Conservation (phyloP, 208 protist genomes). For the Strigomonas galati region DNA sequence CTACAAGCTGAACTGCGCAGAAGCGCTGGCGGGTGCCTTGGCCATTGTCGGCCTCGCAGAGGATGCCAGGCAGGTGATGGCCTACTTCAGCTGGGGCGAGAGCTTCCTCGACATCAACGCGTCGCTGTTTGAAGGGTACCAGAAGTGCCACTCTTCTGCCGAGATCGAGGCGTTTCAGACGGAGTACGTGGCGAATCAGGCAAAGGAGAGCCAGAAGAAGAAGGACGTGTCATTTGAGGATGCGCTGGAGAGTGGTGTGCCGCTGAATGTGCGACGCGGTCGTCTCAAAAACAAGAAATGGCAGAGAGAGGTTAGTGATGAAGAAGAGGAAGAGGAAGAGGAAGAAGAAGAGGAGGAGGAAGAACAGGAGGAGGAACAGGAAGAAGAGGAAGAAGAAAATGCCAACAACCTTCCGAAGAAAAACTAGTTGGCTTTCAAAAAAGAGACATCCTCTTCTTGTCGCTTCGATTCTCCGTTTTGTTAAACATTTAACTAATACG, state of each 20-base stretch:
- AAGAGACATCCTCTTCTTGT: background rate
- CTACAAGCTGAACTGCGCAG: constrained; percentile 97
- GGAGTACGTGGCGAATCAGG: constrained; percentile 37
- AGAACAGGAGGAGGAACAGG: constrained; percentile 14
- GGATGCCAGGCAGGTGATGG: constrained; percentile 89
- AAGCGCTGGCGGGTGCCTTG: constrained; percentile 95
- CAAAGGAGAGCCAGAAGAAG: constrained; percentile 33
- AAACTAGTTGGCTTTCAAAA: too few species aligned
- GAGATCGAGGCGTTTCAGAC: constrained; percentile 75
- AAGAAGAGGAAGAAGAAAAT: constrained; percentile 11
- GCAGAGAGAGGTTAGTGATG: constrained; percentile 18
- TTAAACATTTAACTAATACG: background rate
- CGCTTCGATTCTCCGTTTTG: background rate
- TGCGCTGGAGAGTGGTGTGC: constrained; percentile 34
- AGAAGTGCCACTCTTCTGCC: constrained; percentile 42
- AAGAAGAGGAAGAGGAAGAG: constrained; percentile 18
- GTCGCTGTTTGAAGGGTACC: constrained; percentile 91
- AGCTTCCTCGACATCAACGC: constrained; percentile 96
- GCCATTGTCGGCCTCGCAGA: constrained; percentile 93
- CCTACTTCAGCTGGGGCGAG: constrained; percentile 97
- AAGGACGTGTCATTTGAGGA: constrained; percentile 51
- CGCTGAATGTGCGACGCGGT: constrained; percentile 54
- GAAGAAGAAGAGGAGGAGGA: constrained; percentile 19
- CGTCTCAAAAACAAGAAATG: constrained; percentile 38
- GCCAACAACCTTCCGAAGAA: constrained; percentile 6